A percentile compares a stretch with the other conserved stretches of the same genome.
phyloP scores from a whole-genome alignment of 768 basidiomycete species.

The Myochromella boudieri region DNA sequence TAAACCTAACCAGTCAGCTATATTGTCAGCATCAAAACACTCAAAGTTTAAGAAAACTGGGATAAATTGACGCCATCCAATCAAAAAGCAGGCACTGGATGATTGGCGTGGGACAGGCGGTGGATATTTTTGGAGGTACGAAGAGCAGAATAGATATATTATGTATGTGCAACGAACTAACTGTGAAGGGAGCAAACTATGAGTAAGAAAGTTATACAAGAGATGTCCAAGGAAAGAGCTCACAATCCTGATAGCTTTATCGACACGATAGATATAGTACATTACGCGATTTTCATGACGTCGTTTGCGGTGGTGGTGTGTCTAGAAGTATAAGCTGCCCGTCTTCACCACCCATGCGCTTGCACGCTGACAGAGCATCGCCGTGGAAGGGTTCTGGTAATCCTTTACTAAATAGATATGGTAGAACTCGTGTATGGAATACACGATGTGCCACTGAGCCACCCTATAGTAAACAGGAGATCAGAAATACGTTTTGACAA shows the following conservation, averaged over 20 bases:
- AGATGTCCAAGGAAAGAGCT: no score
- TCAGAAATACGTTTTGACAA: constrained; percentile 6
- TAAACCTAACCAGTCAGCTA: no score
- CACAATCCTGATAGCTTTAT: constrained; percentile 18
- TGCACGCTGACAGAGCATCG: constrained; percentile 41
- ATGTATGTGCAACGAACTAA: constrained; percentile 6
- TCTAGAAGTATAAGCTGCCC: constrained; percentile 28
- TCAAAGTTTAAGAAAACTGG: no score
- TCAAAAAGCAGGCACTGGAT: no score
- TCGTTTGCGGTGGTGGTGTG: constrained; percentile 1
- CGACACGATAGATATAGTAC: constrained; percentile 4
- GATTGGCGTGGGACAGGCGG: no score
- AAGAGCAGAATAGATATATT: constrained; percentile 12
- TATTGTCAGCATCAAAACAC: no score
- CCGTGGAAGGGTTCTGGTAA: constrained; percentile 48
- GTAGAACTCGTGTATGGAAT: constrained; percentile 51
- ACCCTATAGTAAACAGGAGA: constrained; percentile 33
- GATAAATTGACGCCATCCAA: no score
- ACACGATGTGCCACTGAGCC: constrained; percentile 46
- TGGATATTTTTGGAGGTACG: no score
- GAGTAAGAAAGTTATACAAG: not conserved
- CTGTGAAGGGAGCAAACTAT: constrained; percentile 1
- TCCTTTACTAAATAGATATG: constrained; percentile 37
- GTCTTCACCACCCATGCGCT: constrained; percentile 50
- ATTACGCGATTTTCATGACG: constrained; percentile 9